Evolutionary conservation across 2,329 filamentous ascomycete species (phyloP).

Genomic region (Colletotrichum eleusines): DNA sequence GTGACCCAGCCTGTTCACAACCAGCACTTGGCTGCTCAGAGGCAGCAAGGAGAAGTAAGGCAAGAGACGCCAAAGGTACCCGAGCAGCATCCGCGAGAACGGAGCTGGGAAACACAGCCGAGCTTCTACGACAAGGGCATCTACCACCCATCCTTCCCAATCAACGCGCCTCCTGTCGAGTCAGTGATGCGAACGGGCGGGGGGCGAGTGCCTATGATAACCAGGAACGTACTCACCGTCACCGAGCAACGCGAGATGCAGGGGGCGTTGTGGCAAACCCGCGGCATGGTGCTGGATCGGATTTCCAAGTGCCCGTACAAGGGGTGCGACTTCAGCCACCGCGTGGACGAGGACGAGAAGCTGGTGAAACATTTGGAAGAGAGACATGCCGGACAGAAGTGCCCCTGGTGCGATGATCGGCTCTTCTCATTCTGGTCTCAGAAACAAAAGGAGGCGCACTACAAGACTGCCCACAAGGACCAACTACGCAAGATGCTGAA

Average conservation of each 20-base stretch:
- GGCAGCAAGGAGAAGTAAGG: not conserved
- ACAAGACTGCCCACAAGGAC: slow-evolving; percentile 47
- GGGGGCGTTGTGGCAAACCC: slow-evolving; percentile 50
- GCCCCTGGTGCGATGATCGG: slow-evolving; percentile 52
- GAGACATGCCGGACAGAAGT: slow-evolving; percentile 51
- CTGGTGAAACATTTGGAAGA: slow-evolving; percentile 53
- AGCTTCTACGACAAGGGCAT: slow-evolving; percentile 48
- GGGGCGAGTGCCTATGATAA: slow-evolving; percentile 52
- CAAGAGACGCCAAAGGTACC: not conserved
- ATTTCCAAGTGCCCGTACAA: slow-evolving; percentile 54
- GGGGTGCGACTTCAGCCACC: slow-evolving; percentile 53
- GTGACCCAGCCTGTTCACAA: not conserved
- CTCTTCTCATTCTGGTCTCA: slow-evolving; percentile 49
- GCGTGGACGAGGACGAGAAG: slow-evolving; percentile 45
- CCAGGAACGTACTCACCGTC: slow-evolving; percentile 55
- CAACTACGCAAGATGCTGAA: slow-evolving; percentile 39
- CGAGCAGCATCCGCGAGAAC: slow-evolving; percentile 7
- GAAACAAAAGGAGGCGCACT: slow-evolving; percentile 47
- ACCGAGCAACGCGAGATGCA: slow-evolving; percentile 56
- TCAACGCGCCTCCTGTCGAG: slow-evolving; percentile 53
- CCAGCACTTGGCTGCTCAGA: not conserved
- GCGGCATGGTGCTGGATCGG: slow-evolving; percentile 52
- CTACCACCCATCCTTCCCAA: slow-evolving; percentile 51
- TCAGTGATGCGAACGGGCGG: slow-evolving; percentile 51
- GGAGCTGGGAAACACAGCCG: slow-evolving; percentile 47